Base-by-base conservation (phyloP, 495 filamentous ascomycete species). In the Penicillium malachiteum region DNA sequence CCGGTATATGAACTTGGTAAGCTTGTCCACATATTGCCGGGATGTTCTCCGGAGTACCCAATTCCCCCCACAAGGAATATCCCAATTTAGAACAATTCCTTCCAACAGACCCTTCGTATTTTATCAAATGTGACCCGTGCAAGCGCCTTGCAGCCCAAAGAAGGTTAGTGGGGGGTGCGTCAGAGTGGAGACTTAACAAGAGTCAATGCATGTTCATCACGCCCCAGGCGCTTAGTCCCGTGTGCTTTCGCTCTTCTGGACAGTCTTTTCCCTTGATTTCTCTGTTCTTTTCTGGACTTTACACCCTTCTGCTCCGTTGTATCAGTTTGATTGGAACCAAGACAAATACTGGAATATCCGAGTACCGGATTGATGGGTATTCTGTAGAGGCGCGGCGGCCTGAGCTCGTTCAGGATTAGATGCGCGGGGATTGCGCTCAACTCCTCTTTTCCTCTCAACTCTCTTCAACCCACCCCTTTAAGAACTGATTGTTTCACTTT, bases 161-260 rank as follows among this genome's bases (percentile, higher is more conserved):
- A 10, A 52, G 63, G 43, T 31, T 60, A 64, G 62, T 48, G 47
- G 58, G 57, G 50, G 59, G 54, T 26, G 56, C 58, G 44, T 57
- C 46, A 54, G 63, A 66, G 63, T 63, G 63, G 63, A 33, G 56
- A 57, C 50, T 11, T 37, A 32, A 18, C 16, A 37, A 46, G 34
- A 37, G 43, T 26, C 34, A 51, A 60, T 65, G 59, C 59, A 58
- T 63, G 56, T 49, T 58, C 65, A 55, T 68, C 65, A 68, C 65
- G 63, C 55, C 59, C 59, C 57, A 58, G 60, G 65, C 65, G 65
- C 65, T 55, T 63, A 48, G 48, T 51, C 17, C 50, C 18, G 49
- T 57, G 40, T 37, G 41, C 16, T 48, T n/a, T 21, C 21, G 21
- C 21, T 26, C 21, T 26, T 26, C 26, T 55, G n/a, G 34, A 21